Conservation (phyloP, 768 basidiomycete species). For the Hydnum rufescens region DNA sequence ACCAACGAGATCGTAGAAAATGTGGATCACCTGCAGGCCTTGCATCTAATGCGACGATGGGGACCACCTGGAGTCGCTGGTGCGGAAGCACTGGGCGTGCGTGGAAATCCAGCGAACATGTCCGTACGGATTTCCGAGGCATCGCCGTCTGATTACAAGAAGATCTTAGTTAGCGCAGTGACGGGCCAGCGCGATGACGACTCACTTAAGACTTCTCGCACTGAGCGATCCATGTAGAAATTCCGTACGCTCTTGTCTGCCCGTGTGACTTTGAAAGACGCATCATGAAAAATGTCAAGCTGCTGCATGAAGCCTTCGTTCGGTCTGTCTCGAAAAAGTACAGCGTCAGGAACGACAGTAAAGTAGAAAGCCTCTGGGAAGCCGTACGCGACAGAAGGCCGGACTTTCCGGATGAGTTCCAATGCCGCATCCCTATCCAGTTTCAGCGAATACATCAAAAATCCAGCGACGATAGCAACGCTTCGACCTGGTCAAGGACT, state of each 20-base stretch:
- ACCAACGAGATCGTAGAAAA: neutral
- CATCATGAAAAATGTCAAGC: slow-evolving; percentile 57
- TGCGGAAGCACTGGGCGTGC: slow-evolving; percentile 38
- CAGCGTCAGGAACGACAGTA: slow-evolving; percentile 1
- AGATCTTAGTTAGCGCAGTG: neutral
- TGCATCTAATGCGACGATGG: slow-evolving; percentile 62
- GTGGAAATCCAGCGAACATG: slow-evolving; percentile 61
- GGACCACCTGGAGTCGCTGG: slow-evolving; percentile 39
- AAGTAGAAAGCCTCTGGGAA: neutral
- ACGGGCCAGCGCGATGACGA: slow-evolving; percentile 11
- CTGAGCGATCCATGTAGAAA: slow-evolving; percentile 65
- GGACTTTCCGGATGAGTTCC: slow-evolving; percentile 39
- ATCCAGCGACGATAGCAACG: slow-evolving; percentile 70
- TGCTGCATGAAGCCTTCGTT: slow-evolving; percentile 68
- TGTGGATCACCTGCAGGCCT: slow-evolving; percentile 64
- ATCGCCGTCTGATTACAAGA: slow-evolving; percentile 39
- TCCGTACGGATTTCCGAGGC: slow-evolving; percentile 40
- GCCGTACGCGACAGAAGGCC: slow-evolving; percentile 54
- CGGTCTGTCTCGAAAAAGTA: slow-evolving; percentile 31
- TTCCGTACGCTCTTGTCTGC: slow-evolving; percentile 51
- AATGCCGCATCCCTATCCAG: slow-evolving; percentile 42
- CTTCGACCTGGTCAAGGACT: slow-evolving; percentile 39
- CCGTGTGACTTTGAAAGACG: slow-evolving; percentile 44
- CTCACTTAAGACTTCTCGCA: slow-evolving; percentile 63
- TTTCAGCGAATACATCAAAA: slow-evolving; percentile 58